Conservation (phyloP, 176 grass and related monocot genomes). For the Tuctoria greenei region DNA sequence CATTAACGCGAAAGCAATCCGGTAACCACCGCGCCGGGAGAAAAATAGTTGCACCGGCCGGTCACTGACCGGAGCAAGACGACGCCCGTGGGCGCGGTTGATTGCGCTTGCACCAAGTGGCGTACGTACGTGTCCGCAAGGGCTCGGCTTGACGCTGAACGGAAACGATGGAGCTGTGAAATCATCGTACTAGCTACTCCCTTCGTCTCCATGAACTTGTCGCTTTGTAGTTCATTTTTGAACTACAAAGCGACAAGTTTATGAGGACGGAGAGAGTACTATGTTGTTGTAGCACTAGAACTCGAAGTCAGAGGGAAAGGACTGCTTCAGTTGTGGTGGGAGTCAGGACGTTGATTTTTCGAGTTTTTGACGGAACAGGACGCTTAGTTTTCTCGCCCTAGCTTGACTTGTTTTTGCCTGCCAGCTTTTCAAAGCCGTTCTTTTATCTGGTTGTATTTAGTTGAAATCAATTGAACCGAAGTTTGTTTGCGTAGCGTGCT, state of each 20-base stretch:
- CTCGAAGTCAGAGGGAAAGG: neutral
- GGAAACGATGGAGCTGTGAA: neutral
- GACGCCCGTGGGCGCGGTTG: neutral
- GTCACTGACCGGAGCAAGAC: neutral
- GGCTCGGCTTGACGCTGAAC: neutral
- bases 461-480: too few species aligned
- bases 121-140: neutral
- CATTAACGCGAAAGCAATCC: constrained; percentile 39
- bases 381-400: neutral
- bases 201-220: too few species aligned
- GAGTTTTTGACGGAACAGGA: neutral
- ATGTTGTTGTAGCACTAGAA: neutral
- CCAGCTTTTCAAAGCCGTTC: neutral
- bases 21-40: constrained; percentile 41
- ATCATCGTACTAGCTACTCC: neutral
- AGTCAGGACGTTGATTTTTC: neutral
- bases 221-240: too few species aligned
- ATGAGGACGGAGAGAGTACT: too few species aligned
- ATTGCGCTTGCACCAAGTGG: too few species aligned
- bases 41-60: too few species aligned
- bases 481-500: too few species aligned
- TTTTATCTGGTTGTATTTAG: neutral
- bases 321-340: neutral
- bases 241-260: too few species aligned
- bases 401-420: neutral